Base-by-base conservation (phyloP, 2,329 filamentous ascomycete genomes). In the Colletotrichum tropicale region DNA sequence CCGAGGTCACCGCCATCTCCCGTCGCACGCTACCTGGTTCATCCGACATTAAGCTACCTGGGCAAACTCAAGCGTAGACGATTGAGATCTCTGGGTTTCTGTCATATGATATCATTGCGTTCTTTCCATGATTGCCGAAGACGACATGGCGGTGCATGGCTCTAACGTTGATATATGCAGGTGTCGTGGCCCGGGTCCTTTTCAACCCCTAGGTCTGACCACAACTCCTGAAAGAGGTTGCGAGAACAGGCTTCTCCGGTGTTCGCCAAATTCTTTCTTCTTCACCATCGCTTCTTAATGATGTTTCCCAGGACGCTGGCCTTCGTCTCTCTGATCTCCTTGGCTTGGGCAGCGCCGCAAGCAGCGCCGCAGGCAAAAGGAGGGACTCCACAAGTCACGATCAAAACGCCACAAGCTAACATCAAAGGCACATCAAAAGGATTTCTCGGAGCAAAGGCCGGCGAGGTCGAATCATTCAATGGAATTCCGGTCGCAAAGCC, bases 401-500 rank as follows among this genome's bases (percentile, higher is more conserved):
- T 76, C 64, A 74, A 76, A 28, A 55, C 26, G 5, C 74, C 74
- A 6, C 70, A 60, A 18, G 74, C 74, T 7, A 76, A 60, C 13
- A 32, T 76, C 26, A 74, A 60, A n/a, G 74, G 74, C 16, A 68
- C 38, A 13, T 32, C 70, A 2, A 76, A 76, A 65, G 74, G 65
- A 8, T 61, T 74, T 18, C 70, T 74, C 10, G 74, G 74, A 9
- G 64, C 65, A 8, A 65, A 76, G 8, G 58, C 34, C 9, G 74
- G 70, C 18, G 64, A 74, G 34, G 86, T 93, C 13, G 92, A 94
- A 71, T 87, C 85, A 16, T 94, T 93, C 84, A 88, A 88, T 75
- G 84, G 82, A 28, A 83, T 93, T 9, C 91, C 90, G 0, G 93
- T 89, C 79, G 91, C 90, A 3, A 86, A 90, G 72, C 88, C 91